Evolutionary conservation across 768 basidiomycete genomes (phyloP), one percentile per base, ranked within the genome.

Genomic region (Mycena leptocephala): DNA sequence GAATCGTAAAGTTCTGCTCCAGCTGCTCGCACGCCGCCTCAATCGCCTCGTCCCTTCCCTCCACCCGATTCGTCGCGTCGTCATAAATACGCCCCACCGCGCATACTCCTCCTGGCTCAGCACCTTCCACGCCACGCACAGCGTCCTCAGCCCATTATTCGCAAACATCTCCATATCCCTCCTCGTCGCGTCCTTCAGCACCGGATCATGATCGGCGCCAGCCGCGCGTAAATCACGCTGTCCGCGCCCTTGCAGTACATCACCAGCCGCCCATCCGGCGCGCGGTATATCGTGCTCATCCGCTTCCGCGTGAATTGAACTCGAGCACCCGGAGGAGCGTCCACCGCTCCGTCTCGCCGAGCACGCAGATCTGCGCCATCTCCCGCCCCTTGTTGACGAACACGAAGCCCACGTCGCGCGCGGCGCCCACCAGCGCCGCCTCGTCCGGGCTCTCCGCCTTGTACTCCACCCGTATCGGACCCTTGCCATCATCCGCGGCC

Each of bases 171-270:
- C 97, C 92, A 99, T 95, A 82, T 99, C 97, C 83, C 91, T 91
- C 78, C 88, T 88, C 55, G 97, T 99, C 82, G 92, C 87, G 55
- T 92, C 93, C 87, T 96, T 96, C 77, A 98, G 80, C 51, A 77
- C 86, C 2, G 88, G 87, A 80, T 98, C 95, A 81, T 96, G 95
- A 78, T 95, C 59, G 88, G 85, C n/a, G 91, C 90, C 3, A 99
- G 89, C 14, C 97, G 92, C 78, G 93, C 93, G 81, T 97, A 98
- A 79, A 99, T 95, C 80, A 99, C 97, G 78, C 93, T 95, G 84
- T 99, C 98, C 18, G 98, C 98, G n/a, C 98, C 98, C 85, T 99
- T 99, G 90, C 94, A 95, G 82, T 97, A 98, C 73, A 99, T 85
- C 32, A 97, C 87, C 75, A 98, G 86, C 79, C 89, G 88, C 22